Conservation (phyloP, 2,329 filamentous ascomycete genomes). For the Calonectria leucothoes region DNA sequence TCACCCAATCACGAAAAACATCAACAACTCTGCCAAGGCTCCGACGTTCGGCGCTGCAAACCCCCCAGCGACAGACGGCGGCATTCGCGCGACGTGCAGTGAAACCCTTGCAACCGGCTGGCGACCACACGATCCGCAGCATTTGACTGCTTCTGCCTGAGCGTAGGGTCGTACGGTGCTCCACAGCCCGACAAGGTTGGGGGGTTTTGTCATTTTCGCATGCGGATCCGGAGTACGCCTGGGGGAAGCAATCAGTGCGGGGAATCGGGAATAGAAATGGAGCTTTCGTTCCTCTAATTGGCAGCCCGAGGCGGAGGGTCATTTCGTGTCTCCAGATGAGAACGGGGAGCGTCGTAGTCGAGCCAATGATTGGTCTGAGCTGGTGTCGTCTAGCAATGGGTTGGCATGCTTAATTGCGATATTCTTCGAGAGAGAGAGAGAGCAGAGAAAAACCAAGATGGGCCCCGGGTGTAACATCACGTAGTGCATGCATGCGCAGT, state of each 20-base stretch:
- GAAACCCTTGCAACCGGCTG: background rate
- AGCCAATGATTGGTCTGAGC: background rate
- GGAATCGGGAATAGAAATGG: background rate
- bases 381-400: background rate
- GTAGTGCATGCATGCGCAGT: background rate
- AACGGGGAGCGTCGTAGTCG: background rate
- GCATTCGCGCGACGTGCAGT: background rate
- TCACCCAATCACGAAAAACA: too few species aligned
- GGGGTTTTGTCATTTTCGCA: background rate
- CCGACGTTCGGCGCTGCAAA: background rate
- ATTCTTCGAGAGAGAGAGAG: background rate
- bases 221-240: background rate
- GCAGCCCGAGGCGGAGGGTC: background rate
- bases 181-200: background rate
- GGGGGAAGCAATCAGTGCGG: slow-evolving; percentile 1
- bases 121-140: background rate
- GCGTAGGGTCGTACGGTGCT: background rate
- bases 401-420: background rate
- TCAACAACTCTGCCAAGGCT: background rate
- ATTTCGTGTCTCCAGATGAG: background rate
- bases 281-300: background rate
- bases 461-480: background rate
- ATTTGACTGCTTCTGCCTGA: background rate
- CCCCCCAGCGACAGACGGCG: background rate
- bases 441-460: background rate